A percentile compares a stretch with the other conserved stretches of the same genome.
Conservation (phyloP, 768 basidiomycete genomes). For the Rubroboletus satanas region DNA sequence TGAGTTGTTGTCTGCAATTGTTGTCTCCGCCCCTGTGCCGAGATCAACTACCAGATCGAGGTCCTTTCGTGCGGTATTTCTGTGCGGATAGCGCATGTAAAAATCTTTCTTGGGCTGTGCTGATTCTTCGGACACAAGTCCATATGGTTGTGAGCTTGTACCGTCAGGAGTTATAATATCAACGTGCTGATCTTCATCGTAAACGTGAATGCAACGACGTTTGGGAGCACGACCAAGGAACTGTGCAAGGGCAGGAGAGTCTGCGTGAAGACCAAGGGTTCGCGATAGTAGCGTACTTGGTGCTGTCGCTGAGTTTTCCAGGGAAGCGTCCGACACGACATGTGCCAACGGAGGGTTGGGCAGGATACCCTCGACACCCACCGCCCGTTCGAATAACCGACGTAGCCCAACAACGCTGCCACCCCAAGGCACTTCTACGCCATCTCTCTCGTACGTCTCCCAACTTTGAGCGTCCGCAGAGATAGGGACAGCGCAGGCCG, state of each 20-base stretch:
- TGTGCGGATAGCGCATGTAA: conserved; percentile 38
- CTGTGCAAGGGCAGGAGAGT: conserved; percentile 47
- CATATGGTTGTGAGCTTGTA: background rate
- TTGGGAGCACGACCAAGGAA: conserved; percentile 45
- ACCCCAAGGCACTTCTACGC: conserved; percentile 32
- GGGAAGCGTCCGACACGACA: background rate
- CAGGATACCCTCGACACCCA: conserved; percentile 34
- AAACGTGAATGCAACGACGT: conserved; percentile 39
- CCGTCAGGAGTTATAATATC: conserved; percentile 30
- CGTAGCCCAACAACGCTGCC: conserved; percentile 42
- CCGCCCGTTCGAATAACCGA: conserved; percentile 48
- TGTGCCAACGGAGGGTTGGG: conserved; percentile 7
- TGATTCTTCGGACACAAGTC: background rate
- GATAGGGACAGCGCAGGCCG: conserved; percentile 39
- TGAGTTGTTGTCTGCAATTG: background rate
- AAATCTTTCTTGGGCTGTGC: conserved; percentile 23
- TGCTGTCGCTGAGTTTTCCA: conserved; percentile 5
- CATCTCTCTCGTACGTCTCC: conserved; percentile 38
- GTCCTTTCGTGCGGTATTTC: conserved; percentile 39
- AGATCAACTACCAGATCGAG: conserved; percentile 30
- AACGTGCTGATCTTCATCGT: conserved; percentile 31
- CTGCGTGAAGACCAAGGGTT: conserved; percentile 48
- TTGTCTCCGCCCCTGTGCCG: background rate
- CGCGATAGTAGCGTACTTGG: conserved; percentile 41
- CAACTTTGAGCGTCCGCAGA: conserved; percentile 30